Conservation (phyloP, 257 asterid genomes). For the Anisodus acutangulus region DNA sequence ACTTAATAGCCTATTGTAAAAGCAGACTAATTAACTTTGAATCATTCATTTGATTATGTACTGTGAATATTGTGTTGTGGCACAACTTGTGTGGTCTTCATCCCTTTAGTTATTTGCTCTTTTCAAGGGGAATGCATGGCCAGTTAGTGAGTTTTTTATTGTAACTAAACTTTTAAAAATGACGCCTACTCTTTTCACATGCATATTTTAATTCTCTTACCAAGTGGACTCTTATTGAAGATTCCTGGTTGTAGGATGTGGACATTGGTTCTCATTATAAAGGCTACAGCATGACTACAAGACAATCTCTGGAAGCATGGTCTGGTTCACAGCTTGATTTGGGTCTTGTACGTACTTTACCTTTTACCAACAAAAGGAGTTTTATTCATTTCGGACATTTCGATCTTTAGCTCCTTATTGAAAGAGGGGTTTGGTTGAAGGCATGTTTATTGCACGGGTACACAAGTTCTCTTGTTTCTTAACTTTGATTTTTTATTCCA, state of each 20-base stretch:
- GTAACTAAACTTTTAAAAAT: not conserved
- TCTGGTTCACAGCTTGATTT: constrained; percentile 85
- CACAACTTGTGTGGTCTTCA: not conserved
- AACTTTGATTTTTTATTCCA: constrained; percentile 20
- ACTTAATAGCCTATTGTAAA: not conserved
- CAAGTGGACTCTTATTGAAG: not conserved
- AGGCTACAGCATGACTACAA: constrained; percentile 74
- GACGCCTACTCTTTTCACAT: not conserved
- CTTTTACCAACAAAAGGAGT: not conserved
- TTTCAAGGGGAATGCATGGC: not conserved
- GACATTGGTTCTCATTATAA: constrained; percentile 75
- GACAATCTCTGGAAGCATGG: constrained; percentile 92
- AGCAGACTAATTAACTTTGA: not conserved
- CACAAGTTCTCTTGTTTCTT: constrained; percentile 6
- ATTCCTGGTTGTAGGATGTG: constrained; percentile 57
- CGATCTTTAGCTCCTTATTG: not conserved
- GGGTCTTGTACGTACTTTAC: constrained; percentile 75
- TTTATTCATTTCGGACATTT: not conserved
- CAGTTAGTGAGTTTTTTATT: not conserved
- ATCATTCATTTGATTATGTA: constrained; percentile 1
- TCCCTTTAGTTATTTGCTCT: not conserved
- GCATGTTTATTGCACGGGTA: not conserved
- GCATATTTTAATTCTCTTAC: not conserved
- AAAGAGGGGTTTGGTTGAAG: not conserved
- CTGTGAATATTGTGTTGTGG: not conserved